Base-by-base conservation (phyloP, 2,329 filamentous ascomycete species). In the Colletotrichum zoysiae region DNA sequence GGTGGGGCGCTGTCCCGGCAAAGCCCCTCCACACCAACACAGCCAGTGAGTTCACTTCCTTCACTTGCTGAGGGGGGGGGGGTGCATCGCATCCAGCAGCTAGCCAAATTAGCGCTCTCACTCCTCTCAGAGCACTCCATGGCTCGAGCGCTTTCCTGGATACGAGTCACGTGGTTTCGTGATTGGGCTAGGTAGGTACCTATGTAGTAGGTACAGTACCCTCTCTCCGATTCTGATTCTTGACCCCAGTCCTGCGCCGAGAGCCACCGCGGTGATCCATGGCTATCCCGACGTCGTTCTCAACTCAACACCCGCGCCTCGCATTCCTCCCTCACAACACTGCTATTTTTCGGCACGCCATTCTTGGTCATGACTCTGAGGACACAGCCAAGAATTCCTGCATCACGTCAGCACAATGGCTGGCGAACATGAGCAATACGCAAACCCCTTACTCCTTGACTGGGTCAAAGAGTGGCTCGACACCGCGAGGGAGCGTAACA, bases 401-500 rank as follows among this genome's bases (percentile, higher is more conserved):
- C 70, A 73, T 51, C 74, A 75, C 70, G 60, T 64, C 60, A 61
- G 70, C 66, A 53, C 59, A 71, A 82, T 82, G 80, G 44, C 65
- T 18, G 79, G 78, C 46, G 79, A 79, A 56, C 77, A 82, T 40
- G 81, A 79, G 30, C 76, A 84, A 38, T 91, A 88, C 74, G 87
- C 90, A 20, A 96, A 96, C 76, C 90, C 93, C 6, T 85, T 93
- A 51, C 86, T 94, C 11, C 85, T 95, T 14, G 82, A 83, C 74
- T 95, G 92, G 90, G 89, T 95, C 62, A 91, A 93, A 77, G 92
- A 95, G 83, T 94, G 91, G 92, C 87, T 92, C 61, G 91, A 95
- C 56, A 79, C 87, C 51, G 93, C 92, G 16, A 86, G 87, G 60
- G 89, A 93, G 75, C 88, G 87, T 57, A 93, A 92, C 77, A 88